These are phyloP conservation scores for Sporopachydermia cereana DNA, from an alignment of 1,139 yeast genomes.

Conservation along the genomic window DNA sequence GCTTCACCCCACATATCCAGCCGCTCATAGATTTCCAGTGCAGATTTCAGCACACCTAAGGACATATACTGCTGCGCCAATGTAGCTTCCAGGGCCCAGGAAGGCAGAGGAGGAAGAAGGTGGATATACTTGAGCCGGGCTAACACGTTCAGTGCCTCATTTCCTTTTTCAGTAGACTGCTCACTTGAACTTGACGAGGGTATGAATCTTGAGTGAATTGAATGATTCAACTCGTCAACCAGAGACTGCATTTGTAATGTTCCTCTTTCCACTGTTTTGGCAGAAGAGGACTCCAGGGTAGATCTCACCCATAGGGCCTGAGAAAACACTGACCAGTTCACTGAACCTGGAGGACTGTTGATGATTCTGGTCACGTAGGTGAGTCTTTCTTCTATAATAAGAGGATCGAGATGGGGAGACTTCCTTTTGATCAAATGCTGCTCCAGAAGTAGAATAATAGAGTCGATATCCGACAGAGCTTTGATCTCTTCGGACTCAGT, in stretches of 20 bases:
- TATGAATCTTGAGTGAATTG: slow-evolving; percentile 47
- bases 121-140: slow-evolving; percentile 62
- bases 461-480: slow-evolving; percentile 54
- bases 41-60: slow-evolving; percentile 75
- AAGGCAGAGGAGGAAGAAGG: slow-evolving; percentile 66
- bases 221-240: slow-evolving; percentile 78
- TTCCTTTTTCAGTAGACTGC: slow-evolving; percentile 18
- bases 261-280: slow-evolving; percentile 89
- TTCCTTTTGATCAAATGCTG: slow-evolving; percentile 54
- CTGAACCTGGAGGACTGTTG: slow-evolving; percentile 33
- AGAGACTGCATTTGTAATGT: slow-evolving; percentile 85
- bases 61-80: slow-evolving; percentile 86
- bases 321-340: slow-evolving; percentile 72
- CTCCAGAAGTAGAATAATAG: slow-evolving; percentile 58
- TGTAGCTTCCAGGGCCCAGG: slow-evolving; percentile 74
- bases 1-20: slow-evolving; percentile 69
- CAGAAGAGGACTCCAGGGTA: slow-evolving; percentile 62
- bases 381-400: slow-evolving; percentile 71
- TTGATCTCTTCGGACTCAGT: slow-evolving; percentile 44
- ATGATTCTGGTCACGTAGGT: slow-evolving; percentile 68
- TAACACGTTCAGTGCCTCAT: slow-evolving; percentile 24
- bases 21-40: slow-evolving; percentile 80
- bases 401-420: slow-evolving; percentile 56
- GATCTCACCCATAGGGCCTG: slow-evolving; percentile 90
- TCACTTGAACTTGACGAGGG: slow-evolving; percentile 35